Percentiles rank a stretch among this genome's conserved stretches.
Evolutionary conservation across 106 monocot species (phyloP).

Genomic region (Triglochin maritima): DNA sequence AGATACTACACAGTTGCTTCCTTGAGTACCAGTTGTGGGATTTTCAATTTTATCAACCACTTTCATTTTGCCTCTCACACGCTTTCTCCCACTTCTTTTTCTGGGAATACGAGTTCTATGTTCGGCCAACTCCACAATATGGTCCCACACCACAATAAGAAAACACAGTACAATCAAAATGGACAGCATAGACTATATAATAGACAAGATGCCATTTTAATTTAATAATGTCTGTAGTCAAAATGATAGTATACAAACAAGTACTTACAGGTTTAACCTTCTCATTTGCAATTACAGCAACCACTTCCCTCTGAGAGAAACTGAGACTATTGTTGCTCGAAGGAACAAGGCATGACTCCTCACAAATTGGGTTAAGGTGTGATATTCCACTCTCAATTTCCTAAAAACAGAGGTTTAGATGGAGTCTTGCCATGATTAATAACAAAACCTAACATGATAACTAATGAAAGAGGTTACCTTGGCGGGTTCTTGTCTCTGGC

Average conservation of each 20-base stretch:
- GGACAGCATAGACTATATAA: not conserved
- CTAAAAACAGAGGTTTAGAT: not conserved
- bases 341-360: not conserved
- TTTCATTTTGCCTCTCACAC: conserved; percentile 27
- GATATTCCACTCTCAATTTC: not conserved
- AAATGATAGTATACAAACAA: conserved; percentile 2
- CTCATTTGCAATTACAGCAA: conserved; percentile 7
- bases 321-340: not conserved
- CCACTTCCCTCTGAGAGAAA: not conserved
- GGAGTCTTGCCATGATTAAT: not conserved
- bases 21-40: conserved; percentile 8
- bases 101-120: conserved; percentile 19
- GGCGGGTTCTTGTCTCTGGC: not conserved
- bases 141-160: conserved; percentile 19
- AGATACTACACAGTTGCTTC: not conserved
- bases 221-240: not conserved
- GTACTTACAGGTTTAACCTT: not conserved
- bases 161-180: too few species aligned
- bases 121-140: conserved; percentile 9
- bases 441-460: not conserved
- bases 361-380: not conserved
- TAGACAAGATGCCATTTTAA: not conserved
- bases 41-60: conserved; percentile 13
- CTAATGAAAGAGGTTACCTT: not conserved
- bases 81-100: conserved; percentile 48